Conservation (phyloP, 371 early-diverging fungal genomes). For the Mucor sp. region DNA sequence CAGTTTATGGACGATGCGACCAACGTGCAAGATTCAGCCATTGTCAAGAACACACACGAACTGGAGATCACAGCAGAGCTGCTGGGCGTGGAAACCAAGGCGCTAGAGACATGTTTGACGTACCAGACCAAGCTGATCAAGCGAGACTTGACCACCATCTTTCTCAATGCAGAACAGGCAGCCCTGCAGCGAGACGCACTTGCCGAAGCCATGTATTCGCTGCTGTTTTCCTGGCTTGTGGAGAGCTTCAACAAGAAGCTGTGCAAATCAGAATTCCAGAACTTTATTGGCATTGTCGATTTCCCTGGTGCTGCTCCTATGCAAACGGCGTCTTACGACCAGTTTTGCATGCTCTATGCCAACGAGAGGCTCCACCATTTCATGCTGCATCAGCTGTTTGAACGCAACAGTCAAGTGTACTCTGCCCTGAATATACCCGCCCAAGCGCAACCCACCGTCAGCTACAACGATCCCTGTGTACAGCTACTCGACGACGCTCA, state of each 20-base stretch:
- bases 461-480: slow-evolving; percentile 41
- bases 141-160: slow-evolving; percentile 58
- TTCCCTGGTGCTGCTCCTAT: slow-evolving; percentile 53
- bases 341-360: slow-evolving; percentile 75
- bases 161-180: slow-evolving; percentile 56
- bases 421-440: slow-evolving; percentile 26
- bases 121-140: slow-evolving; percentile 37
- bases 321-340: slow-evolving; percentile 61
- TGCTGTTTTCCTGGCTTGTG: slow-evolving; percentile 31
- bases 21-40: slow-evolving; percentile 52
- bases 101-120: slow-evolving; percentile 55
- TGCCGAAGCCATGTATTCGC: slow-evolving; percentile 26
- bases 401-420: slow-evolving; percentile 43
- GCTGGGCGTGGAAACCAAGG: slow-evolving; percentile 70
- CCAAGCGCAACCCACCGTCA: slow-evolving; percentile 27
- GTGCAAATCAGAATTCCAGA: slow-evolving; percentile 52
- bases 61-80: slow-evolving; percentile 72
- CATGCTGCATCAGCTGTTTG: slow-evolving; percentile 63
- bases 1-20: slow-evolving; percentile 56
- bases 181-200: slow-evolving; percentile 34
- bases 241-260: slow-evolving; percentile 29
- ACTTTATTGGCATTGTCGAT: slow-evolving; percentile 72
- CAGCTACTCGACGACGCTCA: slow-evolving; percentile 41
- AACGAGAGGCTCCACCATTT: slow-evolving; percentile 76
- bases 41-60: slow-evolving; percentile 56